Evolutionary conservation across 345 rosid genomes (phyloP), one percentile per base, ranked within the genome.

Genomic region (Euphorbia lathyris): DNA sequence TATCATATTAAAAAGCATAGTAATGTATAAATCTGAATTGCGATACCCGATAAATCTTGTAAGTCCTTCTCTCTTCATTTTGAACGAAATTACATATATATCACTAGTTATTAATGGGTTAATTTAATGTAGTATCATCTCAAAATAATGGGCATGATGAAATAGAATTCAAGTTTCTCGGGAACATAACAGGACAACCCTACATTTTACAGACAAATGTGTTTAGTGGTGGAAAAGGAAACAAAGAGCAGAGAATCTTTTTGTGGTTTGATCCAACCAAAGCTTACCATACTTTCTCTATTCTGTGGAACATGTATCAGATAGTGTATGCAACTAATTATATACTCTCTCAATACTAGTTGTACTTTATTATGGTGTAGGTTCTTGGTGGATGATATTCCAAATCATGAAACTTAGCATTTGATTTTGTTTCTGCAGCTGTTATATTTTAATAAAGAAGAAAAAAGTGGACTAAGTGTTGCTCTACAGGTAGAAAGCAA

Each of bases 371-470:
- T n/a, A n/a, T n/a, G n/a, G 34, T 60, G 23, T 76, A 72, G 77
- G 61, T 69, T 74, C 69, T 73, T 65, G 40, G 72, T 76, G 10
- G 77, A 76, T 11, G 65, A 72, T 13, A 11, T 73, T 9, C 83
- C 74, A n/a, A n/a, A n/a, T 13, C 30, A 30, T 53, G 56, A 45
- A 22, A 45, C 70, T 68, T 45, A 56, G 62, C 25, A 36, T 26
- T 50, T 72, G 7, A 22, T 77, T 85, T 62, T 64, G 72, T 82
- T 74, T 81, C 32, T 85, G 83, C 96, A 96, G 99, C 82, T 96
- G 68, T 83, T 96, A 75, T 88, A 89, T 75, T 96, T 96, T 79
- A 97, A 96, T 71, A 88, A 64, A 70, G 99, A 86, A 72, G 91
- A 84, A 59, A 85, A 70, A 58, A 83, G 89, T 72, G 98, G 99